These are phyloP conservation scores for Phytophthora tubulina DNA, from an alignment of 352 stramenopile genomes.

Conservation along the genomic window DNA sequence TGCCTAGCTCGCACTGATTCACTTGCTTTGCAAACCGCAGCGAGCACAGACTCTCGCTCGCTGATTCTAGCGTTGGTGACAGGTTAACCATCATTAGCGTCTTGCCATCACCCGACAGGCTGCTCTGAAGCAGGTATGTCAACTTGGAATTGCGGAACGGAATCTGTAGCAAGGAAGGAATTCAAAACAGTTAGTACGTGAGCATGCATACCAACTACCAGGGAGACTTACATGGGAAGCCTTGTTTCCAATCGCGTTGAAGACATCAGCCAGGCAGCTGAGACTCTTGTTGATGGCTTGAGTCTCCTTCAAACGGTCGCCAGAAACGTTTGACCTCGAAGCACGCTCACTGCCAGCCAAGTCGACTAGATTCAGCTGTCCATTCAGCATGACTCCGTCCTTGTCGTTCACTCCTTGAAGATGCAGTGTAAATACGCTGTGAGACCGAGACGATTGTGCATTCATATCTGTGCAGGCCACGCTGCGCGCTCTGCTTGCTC, in stretches of 20 bases:
- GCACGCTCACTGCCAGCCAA: constrained; percentile 85
- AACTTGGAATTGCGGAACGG: constrained; percentile 99
- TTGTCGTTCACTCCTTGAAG: constrained; percentile 87
- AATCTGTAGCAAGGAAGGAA: constrained; percentile 55
- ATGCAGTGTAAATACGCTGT: constrained; percentile 86
- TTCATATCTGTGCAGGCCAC: constrained; percentile 96
- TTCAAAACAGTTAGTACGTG: background rate
- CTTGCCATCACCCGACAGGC: constrained; percentile 98
- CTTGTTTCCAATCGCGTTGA: constrained; percentile 97
- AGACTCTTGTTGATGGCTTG: constrained; percentile 99
- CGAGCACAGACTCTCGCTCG: constrained; percentile 97
- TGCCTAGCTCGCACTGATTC: constrained; percentile 97
- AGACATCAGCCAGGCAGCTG: constrained; percentile 98
- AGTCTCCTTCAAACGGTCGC: constrained; percentile 96
- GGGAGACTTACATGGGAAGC: constrained; percentile 89
- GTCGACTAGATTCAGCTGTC: constrained; percentile 84
- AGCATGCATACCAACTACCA: background rate
- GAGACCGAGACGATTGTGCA: constrained; percentile 77
- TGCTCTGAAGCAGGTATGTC: constrained; percentile 98
- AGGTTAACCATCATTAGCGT: constrained; percentile 99
- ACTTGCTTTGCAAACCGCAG: constrained; percentile 97
- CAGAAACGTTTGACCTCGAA: constrained; percentile 88
- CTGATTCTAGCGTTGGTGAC: constrained; percentile 95
- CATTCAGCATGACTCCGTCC: constrained; percentile 70
- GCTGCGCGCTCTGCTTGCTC: constrained; percentile 68